phyloP scores from a whole-genome alignment of 1,139 yeast genomes.

The Zygotorulaspora mrakii region DNA sequence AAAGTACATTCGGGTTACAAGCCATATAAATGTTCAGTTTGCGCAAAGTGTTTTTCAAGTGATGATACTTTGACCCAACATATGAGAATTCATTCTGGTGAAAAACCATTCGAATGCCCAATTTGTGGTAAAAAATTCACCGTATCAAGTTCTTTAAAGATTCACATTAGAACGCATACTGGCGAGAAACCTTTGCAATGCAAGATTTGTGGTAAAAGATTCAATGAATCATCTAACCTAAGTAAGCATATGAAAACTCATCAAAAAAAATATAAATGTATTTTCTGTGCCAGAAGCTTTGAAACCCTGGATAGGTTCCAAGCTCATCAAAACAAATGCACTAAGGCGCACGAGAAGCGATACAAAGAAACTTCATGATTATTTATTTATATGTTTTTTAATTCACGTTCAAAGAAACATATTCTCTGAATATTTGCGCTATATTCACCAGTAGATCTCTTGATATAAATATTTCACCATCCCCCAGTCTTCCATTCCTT shows the following conservation, averaged over 20 bases:
- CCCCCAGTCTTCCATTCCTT: constrained; percentile 88
- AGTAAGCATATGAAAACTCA: constrained; percentile 83
- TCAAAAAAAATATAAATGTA: constrained; percentile 49
- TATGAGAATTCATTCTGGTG: constrained; percentile 84
- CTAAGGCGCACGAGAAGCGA: constrained; percentile 1
- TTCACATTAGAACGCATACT: constrained; percentile 79
- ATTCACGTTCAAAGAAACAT: no score
- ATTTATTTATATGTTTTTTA: background rate
- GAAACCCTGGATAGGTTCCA: constrained; percentile 29
- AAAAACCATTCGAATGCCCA: constrained; percentile 68
- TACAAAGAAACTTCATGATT: background rate
- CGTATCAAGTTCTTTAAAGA: constrained; percentile 51
- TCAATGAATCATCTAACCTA: constrained; percentile 84
- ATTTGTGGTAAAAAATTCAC: constrained; percentile 66
- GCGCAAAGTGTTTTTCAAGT: constrained; percentile 63
- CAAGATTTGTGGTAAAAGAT: constrained; percentile 77
- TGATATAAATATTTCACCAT: constrained; percentile 59
- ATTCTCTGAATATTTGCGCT: background rate
- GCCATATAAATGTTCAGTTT: constrained; percentile 65
- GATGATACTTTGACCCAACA: constrained; percentile 59
- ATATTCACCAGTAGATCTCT: constrained; percentile 30
- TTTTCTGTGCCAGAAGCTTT: constrained; percentile 50
- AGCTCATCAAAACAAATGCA: constrained; percentile 19
- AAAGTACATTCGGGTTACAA: constrained; percentile 83
- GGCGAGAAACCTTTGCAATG: constrained; percentile 89